Base-by-base conservation (phyloP, 495 filamentous ascomycete species). In the Hyaloscypha finlandica region DNA sequence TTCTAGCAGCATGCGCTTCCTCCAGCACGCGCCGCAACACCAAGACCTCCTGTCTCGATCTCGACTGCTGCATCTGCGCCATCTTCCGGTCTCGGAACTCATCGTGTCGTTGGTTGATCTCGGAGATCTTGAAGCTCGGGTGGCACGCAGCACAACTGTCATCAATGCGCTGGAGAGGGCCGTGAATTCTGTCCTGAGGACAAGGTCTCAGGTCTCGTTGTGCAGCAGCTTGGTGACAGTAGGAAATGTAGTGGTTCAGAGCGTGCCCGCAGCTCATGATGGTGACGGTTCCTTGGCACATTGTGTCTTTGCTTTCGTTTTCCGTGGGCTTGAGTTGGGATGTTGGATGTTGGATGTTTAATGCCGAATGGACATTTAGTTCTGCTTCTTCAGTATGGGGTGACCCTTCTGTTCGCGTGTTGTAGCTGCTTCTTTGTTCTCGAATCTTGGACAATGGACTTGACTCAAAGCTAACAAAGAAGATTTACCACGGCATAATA, bases 111-210 rank as follows among this genome's bases (percentile, higher is more conserved):
- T 66, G 53, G 9, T 67, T 65, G 39, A 73, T 61, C n/a, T 58
- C 29, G n/a, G 32, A n/a, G 11, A 61, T 61, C 4, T 31, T 33
- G 61, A 65, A 68, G 4, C 64, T 51, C 1, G 75, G 70, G 52
- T 75, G 71, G 67, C 73, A 77, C 6, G 37, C 6, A 0, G 72
- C 74, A 59, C 75, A 77, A 12, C 69, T 70, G 59, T 77, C 74
- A 0, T 51, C 19, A 6, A 77, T n/a, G 51, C 69, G 60, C 6
- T 65, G 16, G 4, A 52, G 45, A 12, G 64, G 67, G 1, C 54
- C 59, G 1, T 9, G 11, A 1, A 65, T 64, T 0, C 42, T 14
- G 8, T 61, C 42, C 14, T 19, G 9, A 16, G 42, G 16, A 48
- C 42, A 48, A 4, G 42, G 42, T 3, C 42, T 14, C 0, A 16